A percentile compares a stretch with the other conserved stretches of the same genome.
These are phyloP conservation scores for Cryptosporidium baileyi DNA, from an alignment of 169 alveolate species.

Conservation along the genomic window DNA sequence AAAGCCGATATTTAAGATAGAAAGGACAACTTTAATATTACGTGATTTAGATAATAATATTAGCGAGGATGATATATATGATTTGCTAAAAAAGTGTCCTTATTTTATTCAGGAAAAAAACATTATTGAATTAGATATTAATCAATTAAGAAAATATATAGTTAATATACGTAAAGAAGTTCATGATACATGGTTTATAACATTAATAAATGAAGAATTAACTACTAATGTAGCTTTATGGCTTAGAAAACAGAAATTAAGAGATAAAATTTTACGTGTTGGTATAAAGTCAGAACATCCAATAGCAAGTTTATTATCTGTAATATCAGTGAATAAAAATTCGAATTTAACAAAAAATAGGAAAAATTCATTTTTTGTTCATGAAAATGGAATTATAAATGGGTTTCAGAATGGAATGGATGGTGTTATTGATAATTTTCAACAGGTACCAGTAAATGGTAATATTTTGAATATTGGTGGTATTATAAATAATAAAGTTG, in stretches of 20 bases:
- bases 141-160: background rate
- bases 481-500: too few relatives aligned
- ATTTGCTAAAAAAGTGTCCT: slow-evolving; percentile 21
- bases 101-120: too few relatives aligned
- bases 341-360: too few relatives aligned
- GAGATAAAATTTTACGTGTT: background rate
- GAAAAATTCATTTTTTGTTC: too few relatives aligned
- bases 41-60: slow-evolving; percentile 31
- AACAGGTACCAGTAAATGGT: too few relatives aligned
- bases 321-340: slow-evolving; percentile 1
- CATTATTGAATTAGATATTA: background rate
- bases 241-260: slow-evolving; percentile 24
- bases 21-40: slow-evolving; percentile 40
- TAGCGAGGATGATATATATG: slow-evolving; percentile 5
- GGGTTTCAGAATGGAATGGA: too few relatives aligned
- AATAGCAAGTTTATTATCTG: slow-evolving; percentile 24
- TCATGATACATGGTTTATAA: slow-evolving; percentile 62
- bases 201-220: slow-evolving; percentile 27
- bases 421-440: too few relatives aligned
- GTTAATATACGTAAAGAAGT: slow-evolving; percentile 19
- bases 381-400: too few relatives aligned
- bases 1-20: slow-evolving; percentile 28
- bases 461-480: too few relatives aligned
- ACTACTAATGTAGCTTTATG: slow-evolving; percentile 43
- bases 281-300: slow-evolving; percentile 64